These are phyloP conservation scores for Didymella lethalis DNA, from an alignment of 2,329 filamentous ascomycete genomes.

Conservation along the genomic window DNA sequence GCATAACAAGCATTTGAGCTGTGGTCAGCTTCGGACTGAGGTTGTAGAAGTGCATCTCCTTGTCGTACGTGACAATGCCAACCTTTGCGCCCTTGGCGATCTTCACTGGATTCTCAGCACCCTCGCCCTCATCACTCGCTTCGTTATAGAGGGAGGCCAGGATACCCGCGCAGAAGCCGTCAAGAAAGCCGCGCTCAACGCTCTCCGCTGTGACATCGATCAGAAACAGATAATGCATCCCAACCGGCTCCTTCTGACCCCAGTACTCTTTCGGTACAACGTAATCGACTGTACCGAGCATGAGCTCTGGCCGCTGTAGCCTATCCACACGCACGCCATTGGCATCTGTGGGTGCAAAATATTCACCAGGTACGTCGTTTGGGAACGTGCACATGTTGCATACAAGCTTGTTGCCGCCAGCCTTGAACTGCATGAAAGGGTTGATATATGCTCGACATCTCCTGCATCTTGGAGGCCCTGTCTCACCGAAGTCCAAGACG, in stretches of 20 bases:
- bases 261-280: constrained; percentile 98
- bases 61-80: constrained; percentile 95
- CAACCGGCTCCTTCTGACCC: constrained; percentile 85
- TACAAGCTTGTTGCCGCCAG: constrained; percentile 93
- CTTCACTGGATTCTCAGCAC: constrained; percentile 60
- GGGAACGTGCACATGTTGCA: constrained; percentile 98
- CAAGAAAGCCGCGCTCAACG: constrained; percentile 87
- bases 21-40: constrained; percentile 80
- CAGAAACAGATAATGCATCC: constrained; percentile 85
- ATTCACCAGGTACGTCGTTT: constrained; percentile 90
- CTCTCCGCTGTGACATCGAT: constrained; percentile 94
- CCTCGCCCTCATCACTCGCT: constrained; percentile 55
- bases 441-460: constrained; percentile 97
- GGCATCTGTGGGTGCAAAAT: constrained; percentile 90
- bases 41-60: constrained; percentile 98
- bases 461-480: constrained; percentile 87
- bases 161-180: constrained; percentile 90
- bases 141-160: constrained; percentile 82
- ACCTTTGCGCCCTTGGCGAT: constrained; percentile 85
- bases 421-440: constrained; percentile 97
- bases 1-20: constrained; percentile 98
- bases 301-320: constrained; percentile 86
- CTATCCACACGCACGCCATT: constrained; percentile 88
- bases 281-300: constrained; percentile 92
- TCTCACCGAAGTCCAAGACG: constrained; percentile 92